Evolutionary conservation across 345 rosid genomes (phyloP), one percentile per base, ranked within the genome.

Genomic region (Eucalyptus globulus): DNA sequence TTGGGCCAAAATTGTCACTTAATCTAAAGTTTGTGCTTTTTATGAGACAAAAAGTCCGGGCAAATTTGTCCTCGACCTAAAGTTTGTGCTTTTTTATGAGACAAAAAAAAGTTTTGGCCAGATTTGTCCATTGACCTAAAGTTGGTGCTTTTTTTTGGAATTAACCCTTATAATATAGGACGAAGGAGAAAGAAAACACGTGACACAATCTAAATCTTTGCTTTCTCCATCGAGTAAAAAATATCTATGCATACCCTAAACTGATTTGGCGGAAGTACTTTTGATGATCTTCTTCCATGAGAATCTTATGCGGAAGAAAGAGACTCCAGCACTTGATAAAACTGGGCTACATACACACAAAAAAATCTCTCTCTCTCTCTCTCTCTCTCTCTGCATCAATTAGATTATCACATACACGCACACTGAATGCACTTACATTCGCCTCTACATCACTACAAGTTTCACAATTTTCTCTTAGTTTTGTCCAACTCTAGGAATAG

Each of bases 391-490:
- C 3, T 14, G 14, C 83, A 37, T 72, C 45, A 0, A 1, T 37
- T 19, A 37, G 27, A 72, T 37, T 1, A 37, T 0, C 53, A 11
- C 60, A 86, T 27, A 40, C 53, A 86, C 9, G 60, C 44, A 49
- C 51, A 58, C 19, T 44, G 89, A 67, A 83, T 76, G 49, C n/a
- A 8, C 86, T 92, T 94, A 91, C 99, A 94, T 96, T 94, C 45
- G 92, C 91, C 91, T 94, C 94, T 53, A 88, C 90, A 56, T 90
- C 93, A 87, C 87, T 89, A 80, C 53, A 85, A 80, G 93, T 93
- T 91, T 92, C 94, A 14, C 93, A 76, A 69, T 90, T 93, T 88
- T 91, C 92, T 53, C 53, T 91, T 89, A 17, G 0, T 53, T 53
- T 17, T 53, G 24, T 53, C 24, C 56, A 17, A 53, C 56, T 51